phyloP scores from a whole-genome alignment of 2,329 filamentous ascomycete genomes.

The Moelleriella libera region DNA sequence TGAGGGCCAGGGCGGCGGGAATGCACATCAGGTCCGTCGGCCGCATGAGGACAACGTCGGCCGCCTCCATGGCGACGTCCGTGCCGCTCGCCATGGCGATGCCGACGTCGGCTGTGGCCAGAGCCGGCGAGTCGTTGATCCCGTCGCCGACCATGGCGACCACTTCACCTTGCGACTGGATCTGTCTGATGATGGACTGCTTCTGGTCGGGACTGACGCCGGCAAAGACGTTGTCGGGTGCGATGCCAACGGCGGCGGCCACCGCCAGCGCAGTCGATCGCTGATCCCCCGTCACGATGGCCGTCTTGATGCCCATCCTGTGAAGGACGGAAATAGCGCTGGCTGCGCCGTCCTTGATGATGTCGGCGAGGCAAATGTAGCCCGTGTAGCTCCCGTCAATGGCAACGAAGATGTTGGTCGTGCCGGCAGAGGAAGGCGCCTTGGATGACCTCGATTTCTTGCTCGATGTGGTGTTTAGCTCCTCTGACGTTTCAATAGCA shows the following conservation, averaged over 20 bases:
- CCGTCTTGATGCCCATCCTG: conserved; percentile 72
- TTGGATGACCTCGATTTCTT: conserved; percentile 14
- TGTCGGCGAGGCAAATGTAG: conserved; percentile 73
- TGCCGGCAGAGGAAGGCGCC: conserved; percentile 36
- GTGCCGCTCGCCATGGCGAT: conserved; percentile 89
- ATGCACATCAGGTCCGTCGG: conserved; percentile 85
- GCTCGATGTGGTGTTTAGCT: conserved; percentile 30
- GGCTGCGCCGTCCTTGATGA: conserved; percentile 74
- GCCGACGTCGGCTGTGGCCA: conserved; percentile 83
- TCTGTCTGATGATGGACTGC: conserved; percentile 63
- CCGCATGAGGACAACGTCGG: conserved; percentile 90
- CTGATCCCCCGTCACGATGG: conserved; percentile 91
- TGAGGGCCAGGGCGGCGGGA: conserved; percentile 71
- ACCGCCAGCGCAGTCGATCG: conserved; percentile 72
- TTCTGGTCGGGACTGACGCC: conserved; percentile 89
- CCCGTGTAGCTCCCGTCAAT: conserved; percentile 74
- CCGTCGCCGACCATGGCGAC: conserved; percentile 98
- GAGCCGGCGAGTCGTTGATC: conserved; percentile 93
- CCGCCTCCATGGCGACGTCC: conserved; percentile 95
- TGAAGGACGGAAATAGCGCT: conserved; percentile 71
- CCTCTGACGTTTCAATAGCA: conserved; percentile 49
- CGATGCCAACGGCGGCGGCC: conserved; percentile 69
- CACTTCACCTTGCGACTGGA: conserved; percentile 60
- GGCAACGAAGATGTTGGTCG: conserved; percentile 83
- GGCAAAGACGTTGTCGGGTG: conserved; percentile 61